Evolutionary conservation across 176 grass and related monocot species (phyloP).

Genomic region (Cenchrus americanus): DNA sequence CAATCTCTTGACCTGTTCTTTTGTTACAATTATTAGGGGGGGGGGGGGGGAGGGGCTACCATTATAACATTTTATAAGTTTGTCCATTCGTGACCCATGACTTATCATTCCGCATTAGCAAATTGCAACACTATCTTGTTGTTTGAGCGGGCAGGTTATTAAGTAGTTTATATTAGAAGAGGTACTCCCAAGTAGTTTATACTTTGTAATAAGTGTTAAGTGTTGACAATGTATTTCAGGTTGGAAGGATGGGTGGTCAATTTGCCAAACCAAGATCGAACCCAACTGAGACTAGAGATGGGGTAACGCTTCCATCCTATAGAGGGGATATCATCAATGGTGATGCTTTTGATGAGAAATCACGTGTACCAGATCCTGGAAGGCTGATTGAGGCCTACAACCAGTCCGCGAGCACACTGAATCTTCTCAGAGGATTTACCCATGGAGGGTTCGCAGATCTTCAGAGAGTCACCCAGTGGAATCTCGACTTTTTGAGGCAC

Average conservation of each 20-base stretch:
- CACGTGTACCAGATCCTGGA: slow-evolving; percentile 48
- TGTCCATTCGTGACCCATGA: not conserved
- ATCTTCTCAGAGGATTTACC: slow-evolving; percentile 58
- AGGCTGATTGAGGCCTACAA: slow-evolving; percentile 50
- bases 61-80: not conserved
- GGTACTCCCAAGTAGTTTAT: not conserved
- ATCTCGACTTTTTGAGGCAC: slow-evolving; percentile 48
- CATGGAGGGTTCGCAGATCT: slow-evolving; percentile 52
- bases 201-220: not conserved
- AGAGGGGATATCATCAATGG: slow-evolving; percentile 61
- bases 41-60: too few relatives aligned
- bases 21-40: too few relatives aligned
- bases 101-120: not conserved
- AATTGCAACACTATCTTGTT: not conserved
- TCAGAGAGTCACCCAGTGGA: slow-evolving; percentile 57
- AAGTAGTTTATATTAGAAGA: not conserved
- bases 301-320: slow-evolving; percentile 54
- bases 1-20: not conserved
- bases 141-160: not conserved
- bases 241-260: slow-evolving; percentile 63
- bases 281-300: slow-evolving; percentile 46
- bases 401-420: slow-evolving; percentile 57
- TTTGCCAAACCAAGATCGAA: slow-evolving; percentile 63
- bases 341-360: slow-evolving; percentile 53
- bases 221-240: slow-evolving; percentile 37